Conservation (phyloP, 2,329 filamentous ascomycete genomes). For the Xylaria sp. region DNA sequence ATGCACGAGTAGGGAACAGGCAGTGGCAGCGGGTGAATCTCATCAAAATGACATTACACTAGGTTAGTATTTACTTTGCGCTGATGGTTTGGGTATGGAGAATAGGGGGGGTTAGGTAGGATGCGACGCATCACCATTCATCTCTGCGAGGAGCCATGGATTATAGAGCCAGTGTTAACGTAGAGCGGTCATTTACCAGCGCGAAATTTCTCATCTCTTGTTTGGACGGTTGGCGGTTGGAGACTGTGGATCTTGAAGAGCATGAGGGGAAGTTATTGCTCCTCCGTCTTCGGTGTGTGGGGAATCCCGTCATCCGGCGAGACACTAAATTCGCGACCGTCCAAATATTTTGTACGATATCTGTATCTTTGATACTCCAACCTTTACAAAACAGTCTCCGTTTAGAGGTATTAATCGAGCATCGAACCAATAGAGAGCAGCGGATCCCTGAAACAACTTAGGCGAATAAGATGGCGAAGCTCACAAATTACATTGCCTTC, state of each 20-base stretch:
- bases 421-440: neutral
- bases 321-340: neutral
- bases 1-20: too few species aligned
- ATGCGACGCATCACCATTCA: too few species aligned
- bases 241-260: conserved; percentile 4
- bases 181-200: too few species aligned
- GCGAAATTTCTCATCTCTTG: too few species aligned
- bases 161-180: too few species aligned
- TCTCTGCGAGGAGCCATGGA: too few species aligned
- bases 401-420: neutral
- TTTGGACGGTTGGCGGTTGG: too few species aligned
- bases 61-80: too few species aligned
- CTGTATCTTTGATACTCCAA: neutral
- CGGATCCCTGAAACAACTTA: neutral
- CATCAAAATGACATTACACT: too few species aligned
- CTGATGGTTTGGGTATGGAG: too few species aligned
- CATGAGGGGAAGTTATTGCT: conserved; percentile 1
- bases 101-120: too few species aligned
- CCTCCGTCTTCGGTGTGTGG: conserved; percentile 15
- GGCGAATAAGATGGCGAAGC: conserved; percentile 11
- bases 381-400: neutral
- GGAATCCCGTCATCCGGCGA: neutral
- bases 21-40: too few species aligned
- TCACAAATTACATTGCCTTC: conserved; percentile 25
- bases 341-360: neutral